Evolutionary conservation across 1,139 yeast genomes (phyloP), one percentile per base, ranked within the genome.

Genomic region (Sugiyamaella neomexicana): DNA sequence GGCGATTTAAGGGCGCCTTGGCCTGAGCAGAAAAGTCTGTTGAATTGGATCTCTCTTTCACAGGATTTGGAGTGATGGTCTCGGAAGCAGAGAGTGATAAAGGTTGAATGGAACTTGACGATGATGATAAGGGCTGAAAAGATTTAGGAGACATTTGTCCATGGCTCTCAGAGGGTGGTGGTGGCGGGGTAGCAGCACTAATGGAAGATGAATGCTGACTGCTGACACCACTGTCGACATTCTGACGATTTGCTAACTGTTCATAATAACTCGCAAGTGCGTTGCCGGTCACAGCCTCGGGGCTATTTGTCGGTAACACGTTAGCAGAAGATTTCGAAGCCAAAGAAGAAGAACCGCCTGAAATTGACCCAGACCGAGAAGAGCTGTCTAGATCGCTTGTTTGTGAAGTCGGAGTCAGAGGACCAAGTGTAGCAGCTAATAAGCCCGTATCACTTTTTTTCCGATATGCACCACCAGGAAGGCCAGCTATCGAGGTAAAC

Each of bases 61-160:
- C 16, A 27, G 31, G 29, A 20, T 41, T 49, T 10, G 47, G 47
- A 12, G 15, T 27, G 9, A 39, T 5, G n/a, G 29, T 27, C 29
- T 41, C 31, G 12, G 45, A 29, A 4, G 25, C 25, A 20, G 41
- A 34, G 6, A 46, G 50, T 3, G 50, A 36, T 25, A 46, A 13
- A 3, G 46, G 46, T 2, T 48, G 34, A 23, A 42, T 32, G 4
- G 41, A 32, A 7, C 38, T 17, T 3, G 46, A 10, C n/a, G 40
- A 31, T 9, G 46, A 23, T 9, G 46, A 16, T 38, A 2, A 32
- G 12, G 15, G 41, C 2, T 46, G 46, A 3, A 15, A 9, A 1
- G 52, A 48, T 41, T 41, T 48, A n/a, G 52, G 52, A 4, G 52
- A 48, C 46, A 39, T 40, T 48, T 48, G 52, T 16, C 34, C 38